Evolutionary conservation across 768 basidiomycete genomes (phyloP).

Genomic region (Tulasnella sp.): DNA sequence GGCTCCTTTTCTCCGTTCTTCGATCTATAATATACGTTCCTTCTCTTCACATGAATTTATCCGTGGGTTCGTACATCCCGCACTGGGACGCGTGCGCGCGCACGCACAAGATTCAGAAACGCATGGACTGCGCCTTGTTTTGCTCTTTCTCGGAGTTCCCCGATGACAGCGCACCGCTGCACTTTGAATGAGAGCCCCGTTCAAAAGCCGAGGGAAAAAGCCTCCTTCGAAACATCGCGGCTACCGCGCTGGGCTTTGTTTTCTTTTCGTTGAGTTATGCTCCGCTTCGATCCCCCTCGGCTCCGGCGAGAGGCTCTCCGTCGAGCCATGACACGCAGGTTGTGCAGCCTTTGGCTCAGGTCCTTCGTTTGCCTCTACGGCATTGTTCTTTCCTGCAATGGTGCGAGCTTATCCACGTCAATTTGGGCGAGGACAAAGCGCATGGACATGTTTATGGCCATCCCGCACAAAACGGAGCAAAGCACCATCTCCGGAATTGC

Average conservation of each 20-base stretch:
- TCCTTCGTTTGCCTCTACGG: not conserved
- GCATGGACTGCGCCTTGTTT: not conserved
- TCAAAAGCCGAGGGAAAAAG: conserved; percentile 1
- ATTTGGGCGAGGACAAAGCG: not conserved
- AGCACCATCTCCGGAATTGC: not conserved
- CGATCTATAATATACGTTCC: not conserved
- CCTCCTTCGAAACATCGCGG: not conserved
- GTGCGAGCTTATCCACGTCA: not conserved
- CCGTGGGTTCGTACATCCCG: conserved; percentile 5
- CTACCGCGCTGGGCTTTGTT: not conserved
- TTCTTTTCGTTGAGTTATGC: not conserved
- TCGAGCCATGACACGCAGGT: not conserved
- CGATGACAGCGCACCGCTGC: not conserved
- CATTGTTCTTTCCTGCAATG: not conserved
- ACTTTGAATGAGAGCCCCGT: not conserved
- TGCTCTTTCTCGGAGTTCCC: not conserved
- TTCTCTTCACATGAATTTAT: conserved; percentile 12
- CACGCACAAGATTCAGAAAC: not conserved
- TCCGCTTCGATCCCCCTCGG: not conserved
- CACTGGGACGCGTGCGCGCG: not conserved
- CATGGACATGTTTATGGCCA: not conserved
- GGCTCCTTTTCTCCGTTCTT: not conserved
- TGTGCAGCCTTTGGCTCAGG: not conserved
- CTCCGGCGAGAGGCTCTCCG: not conserved
- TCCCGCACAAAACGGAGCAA: not conserved